phyloP scores from a whole-genome alignment of 2,329 filamentous ascomycete genomes.

The Sclerotinia sclerotiorum region DNA sequence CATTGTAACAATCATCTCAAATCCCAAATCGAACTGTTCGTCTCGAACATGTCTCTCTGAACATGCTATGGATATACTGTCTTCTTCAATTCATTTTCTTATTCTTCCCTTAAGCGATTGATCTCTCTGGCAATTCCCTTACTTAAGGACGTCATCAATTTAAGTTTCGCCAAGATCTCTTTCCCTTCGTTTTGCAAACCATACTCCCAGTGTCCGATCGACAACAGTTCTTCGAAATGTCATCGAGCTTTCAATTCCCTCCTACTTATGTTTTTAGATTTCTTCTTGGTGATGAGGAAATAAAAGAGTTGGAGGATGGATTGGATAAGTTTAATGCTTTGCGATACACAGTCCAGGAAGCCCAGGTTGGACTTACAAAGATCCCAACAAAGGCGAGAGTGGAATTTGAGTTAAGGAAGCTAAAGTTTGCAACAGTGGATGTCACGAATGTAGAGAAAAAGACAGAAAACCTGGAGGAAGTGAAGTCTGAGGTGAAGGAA shows the following conservation, averaged over 20 bases:
- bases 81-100: background rate
- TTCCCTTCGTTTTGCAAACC: background rate
- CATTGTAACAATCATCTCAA: constrained; percentile 8
- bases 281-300: constrained; percentile 43
- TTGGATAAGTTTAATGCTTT: constrained; percentile 60
- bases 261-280: constrained; percentile 63
- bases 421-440: constrained; percentile 14
- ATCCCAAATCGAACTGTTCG: background rate
- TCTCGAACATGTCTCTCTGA: background rate
- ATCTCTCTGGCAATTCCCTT: background rate
- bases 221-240: background rate
- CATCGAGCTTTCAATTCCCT: constrained; percentile 29
- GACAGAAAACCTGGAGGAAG: background rate
- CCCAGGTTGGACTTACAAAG: constrained; percentile 71
- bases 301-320: constrained; percentile 63
- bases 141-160: background rate
- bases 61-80: background rate
- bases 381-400: constrained; percentile 69
- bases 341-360: constrained; percentile 63
- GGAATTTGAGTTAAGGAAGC: constrained; percentile 16
- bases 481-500: background rate
- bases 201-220: background rate
- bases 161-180: background rate
- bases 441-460: background rate
- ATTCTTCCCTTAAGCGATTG: background rate